Conservation (phyloP, 768 basidiomycete genomes). For the Leccinum subgranulosum region DNA sequence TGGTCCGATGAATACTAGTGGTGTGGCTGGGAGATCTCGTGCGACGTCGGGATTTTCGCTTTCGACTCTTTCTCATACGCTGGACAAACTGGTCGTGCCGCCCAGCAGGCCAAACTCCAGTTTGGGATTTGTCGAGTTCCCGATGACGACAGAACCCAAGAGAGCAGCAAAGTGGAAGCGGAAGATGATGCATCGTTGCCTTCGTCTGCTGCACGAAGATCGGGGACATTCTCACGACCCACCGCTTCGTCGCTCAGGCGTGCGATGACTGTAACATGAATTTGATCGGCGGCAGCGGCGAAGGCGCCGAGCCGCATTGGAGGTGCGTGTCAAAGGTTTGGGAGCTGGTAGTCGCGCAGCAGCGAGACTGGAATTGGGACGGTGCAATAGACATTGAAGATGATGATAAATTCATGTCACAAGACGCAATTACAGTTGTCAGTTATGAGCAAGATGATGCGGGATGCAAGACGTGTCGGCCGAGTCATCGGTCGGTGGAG, state of each 20-base stretch:
- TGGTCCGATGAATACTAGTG: background rate
- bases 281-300: conserved; percentile 3
- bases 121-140: conserved; percentile 53
- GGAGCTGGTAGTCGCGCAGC: background rate
- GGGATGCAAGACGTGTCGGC: conserved; percentile 1
- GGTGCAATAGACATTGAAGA: background rate
- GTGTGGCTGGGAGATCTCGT: background rate
- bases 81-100: conserved; percentile 68
- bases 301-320: conserved; percentile 6
- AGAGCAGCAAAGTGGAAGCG: conserved; percentile 14
- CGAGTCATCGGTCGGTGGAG: background rate
- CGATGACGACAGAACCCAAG: conserved; percentile 2
- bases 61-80: conserved; percentile 62
- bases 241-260: conserved; percentile 32
- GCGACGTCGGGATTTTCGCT: conserved; percentile 38
- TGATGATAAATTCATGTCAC: conserved; percentile 9
- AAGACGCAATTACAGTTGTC: background rate
- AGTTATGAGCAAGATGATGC: conserved; percentile 3
- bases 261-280: conserved; percentile 13
- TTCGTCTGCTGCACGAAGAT: background rate
- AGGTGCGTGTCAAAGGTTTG: background rate
- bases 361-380: background rate
- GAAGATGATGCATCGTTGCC: conserved; percentile 21
- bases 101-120: conserved; percentile 68
- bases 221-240: conserved; percentile 23